Base-by-base conservation (phyloP, 2,329 filamentous ascomycete genomes). In the Plenodomus biglobosus region DNA sequence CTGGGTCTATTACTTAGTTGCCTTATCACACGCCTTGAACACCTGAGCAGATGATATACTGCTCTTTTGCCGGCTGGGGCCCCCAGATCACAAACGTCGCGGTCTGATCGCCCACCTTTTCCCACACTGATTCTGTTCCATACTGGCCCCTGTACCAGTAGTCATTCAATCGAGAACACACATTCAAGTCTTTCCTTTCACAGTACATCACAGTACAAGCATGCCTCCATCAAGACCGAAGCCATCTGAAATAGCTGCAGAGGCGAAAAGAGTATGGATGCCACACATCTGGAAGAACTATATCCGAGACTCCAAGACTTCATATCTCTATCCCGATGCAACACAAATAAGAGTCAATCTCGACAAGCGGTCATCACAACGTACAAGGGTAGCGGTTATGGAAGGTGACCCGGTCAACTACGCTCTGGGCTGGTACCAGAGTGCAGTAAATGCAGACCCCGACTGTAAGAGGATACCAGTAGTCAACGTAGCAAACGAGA, bases 401-500 rank as follows among this genome's bases (percentile, higher is more conserved):
- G 73, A 75, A 46, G 74, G 74, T 27, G 73, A 76, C 54, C 74
- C 74, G 15, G 68, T 77, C 8, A 74, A 75, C 48, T 72, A 72
- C 81, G 82, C 85, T 18, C 72, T 88, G 27, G 75, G 80, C 48
- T 87, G 85, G 79, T 77, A 79, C 48, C 68, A 70, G 38, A 68
- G 64, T 42, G 55, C 63, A 17, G 50, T 58, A 40, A 74, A 70
- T 35, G 55, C 60, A 38, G 58, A 52, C 40, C 36, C 55, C 27
- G 48, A 62, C 27, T 59, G 56, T 48, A 73, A 71, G 52, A 69
- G 60, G 37, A 79, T 88, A 46, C 84, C 85, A 0, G 85, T 89
- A 49, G 82, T 90, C 53, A 89, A 86, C 57, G 81, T 84, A 46
- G 88, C 88, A 40, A 89, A 91, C 71, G 87, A 91, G 67, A 87